Evolutionary conservation across 2,329 filamentous ascomycete species (phyloP).

Genomic region (Chaetomium sp.): DNA sequence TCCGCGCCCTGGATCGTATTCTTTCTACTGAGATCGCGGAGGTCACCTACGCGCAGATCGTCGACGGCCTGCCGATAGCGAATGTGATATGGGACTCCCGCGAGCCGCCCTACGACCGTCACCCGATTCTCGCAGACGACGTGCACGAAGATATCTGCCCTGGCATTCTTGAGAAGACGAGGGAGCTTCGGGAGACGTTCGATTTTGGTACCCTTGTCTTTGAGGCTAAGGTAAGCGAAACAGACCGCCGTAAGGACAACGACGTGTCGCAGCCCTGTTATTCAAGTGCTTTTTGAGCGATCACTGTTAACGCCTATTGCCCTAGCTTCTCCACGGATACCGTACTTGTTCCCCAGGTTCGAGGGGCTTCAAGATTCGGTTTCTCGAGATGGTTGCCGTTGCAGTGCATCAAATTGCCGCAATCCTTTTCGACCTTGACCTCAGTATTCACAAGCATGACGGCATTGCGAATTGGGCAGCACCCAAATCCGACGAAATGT

Average conservation of each 20-base stretch:
- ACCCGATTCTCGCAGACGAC: constrained; percentile 6
- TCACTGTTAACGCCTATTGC: neutral
- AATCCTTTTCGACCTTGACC: constrained; percentile 10
- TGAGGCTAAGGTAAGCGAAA: neutral
- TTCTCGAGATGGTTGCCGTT: constrained; percentile 21
- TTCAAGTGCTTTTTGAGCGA: no score
- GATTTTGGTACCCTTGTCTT: no score
- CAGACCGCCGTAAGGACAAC: neutral
- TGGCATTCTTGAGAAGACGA: constrained; percentile 11
- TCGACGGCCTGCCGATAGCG: constrained; percentile 14
- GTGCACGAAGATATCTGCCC: constrained; percentile 13
- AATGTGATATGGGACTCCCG: constrained; percentile 11
- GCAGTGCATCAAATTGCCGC: constrained; percentile 21
- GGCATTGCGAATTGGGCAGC: constrained; percentile 6
- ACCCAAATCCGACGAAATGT: neutral
- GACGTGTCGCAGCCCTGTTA: no score
- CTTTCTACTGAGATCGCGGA: constrained; percentile 15
- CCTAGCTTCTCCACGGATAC: constrained; percentile 9
- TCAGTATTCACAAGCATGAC: constrained; percentile 10
- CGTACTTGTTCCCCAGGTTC: constrained; percentile 10
- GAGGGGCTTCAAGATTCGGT: constrained; percentile 16
- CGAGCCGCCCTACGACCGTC: neutral
- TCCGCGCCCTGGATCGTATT: constrained; percentile 12
- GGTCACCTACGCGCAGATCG: constrained; percentile 19
- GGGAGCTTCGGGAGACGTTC: constrained; percentile 5